These are phyloP conservation scores for Colletotrichum tropicale DNA, from an alignment of 2,329 filamentous ascomycete species.

Conservation along the genomic window DNA sequence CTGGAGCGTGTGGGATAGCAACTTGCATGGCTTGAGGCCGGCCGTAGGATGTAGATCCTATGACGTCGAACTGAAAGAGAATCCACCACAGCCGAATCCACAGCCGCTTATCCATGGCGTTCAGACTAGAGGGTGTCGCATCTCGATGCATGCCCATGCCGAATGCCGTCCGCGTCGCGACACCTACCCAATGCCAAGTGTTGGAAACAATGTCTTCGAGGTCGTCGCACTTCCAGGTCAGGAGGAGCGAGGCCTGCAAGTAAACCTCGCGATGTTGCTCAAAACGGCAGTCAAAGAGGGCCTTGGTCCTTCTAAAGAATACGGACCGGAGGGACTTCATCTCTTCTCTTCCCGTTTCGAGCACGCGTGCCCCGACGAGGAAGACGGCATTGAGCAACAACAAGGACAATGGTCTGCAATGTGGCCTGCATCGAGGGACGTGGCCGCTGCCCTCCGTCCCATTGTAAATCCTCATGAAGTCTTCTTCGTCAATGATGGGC, in stretches of 20 bases:
- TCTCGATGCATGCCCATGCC: conserved; percentile 58
- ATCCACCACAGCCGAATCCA: conserved; percentile 46
- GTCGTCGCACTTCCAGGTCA: conserved; percentile 61
- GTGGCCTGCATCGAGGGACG: conserved; percentile 26
- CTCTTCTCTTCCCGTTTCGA: conserved; percentile 40
- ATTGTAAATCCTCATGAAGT: conserved; percentile 56
- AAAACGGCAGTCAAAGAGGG: conserved; percentile 55
- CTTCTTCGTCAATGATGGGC: conserved; percentile 54
- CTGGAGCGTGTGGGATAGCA: not conserved
- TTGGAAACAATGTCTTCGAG: conserved; percentile 60
- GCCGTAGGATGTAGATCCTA: conserved; percentile 46
- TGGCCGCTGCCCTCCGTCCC: conserved; percentile 38
- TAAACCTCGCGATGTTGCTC: conserved; percentile 58
- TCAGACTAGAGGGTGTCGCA: conserved; percentile 30
- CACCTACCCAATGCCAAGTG: conserved; percentile 56
- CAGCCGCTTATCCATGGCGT: conserved; percentile 33
- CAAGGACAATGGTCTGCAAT: conserved; percentile 42
- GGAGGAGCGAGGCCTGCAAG: conserved; percentile 57
- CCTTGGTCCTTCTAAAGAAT: conserved; percentile 58
- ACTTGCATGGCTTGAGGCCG: conserved; percentile 53
- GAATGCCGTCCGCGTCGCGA: conserved; percentile 54
- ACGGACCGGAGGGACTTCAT: conserved; percentile 43
- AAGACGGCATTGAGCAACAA: conserved; percentile 55
- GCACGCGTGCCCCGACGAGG: conserved; percentile 56
- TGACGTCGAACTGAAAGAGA: conserved; percentile 41